Percentiles rank a stretch among this genome's conserved stretches.
Evolutionary conservation across 129 eudicot genomes (phyloP).

Genomic region (Cynara cardunculus): DNA sequence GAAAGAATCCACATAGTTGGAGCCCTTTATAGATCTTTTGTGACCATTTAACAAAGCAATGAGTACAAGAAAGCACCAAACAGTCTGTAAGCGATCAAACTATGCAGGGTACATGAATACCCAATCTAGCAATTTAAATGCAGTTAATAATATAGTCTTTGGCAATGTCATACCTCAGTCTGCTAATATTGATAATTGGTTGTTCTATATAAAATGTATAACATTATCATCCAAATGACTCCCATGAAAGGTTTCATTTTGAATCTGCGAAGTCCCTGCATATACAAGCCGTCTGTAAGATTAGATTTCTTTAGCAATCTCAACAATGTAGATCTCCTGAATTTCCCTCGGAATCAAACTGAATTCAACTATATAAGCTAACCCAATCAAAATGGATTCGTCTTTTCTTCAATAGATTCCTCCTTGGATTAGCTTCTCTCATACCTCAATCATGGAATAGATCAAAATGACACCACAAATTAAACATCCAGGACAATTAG

Average conservation of each 20-base stretch:
- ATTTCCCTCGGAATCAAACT: conserved; percentile 1
- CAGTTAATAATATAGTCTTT: neutral
- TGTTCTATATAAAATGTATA: conserved; percentile 87
- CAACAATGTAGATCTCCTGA: neutral
- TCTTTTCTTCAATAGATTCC: conserved; percentile 54
- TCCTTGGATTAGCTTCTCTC: conserved; percentile 65
- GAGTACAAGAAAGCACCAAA: neutral
- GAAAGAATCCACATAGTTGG: neutral
- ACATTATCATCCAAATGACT: conserved; percentile 65
- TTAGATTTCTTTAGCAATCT: conserved; percentile 12
- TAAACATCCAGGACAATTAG: no score
- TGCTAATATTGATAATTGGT: conserved; percentile 81
- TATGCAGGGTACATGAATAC: conserved; percentile 7
- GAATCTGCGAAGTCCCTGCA: conserved; percentile 61
- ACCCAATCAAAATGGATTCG: conserved; percentile 55
- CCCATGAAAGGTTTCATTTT: conserved; percentile 81
- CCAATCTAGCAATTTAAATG: conserved; percentile 8
- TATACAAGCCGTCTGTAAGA: conserved; percentile 9
- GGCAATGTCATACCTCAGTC: conserved; percentile 64
- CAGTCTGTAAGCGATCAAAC: neutral
- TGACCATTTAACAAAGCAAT: neutral
- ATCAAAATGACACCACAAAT: no score
- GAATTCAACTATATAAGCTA: conserved; percentile 14
- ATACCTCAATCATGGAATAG: no score
- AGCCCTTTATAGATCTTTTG: neutral